A percentile compares a stretch with the other conserved stretches of the same genome.
Conservation (phyloP, 2,329 filamentous ascomycete genomes). For the Colletotrichum siamense region DNA sequence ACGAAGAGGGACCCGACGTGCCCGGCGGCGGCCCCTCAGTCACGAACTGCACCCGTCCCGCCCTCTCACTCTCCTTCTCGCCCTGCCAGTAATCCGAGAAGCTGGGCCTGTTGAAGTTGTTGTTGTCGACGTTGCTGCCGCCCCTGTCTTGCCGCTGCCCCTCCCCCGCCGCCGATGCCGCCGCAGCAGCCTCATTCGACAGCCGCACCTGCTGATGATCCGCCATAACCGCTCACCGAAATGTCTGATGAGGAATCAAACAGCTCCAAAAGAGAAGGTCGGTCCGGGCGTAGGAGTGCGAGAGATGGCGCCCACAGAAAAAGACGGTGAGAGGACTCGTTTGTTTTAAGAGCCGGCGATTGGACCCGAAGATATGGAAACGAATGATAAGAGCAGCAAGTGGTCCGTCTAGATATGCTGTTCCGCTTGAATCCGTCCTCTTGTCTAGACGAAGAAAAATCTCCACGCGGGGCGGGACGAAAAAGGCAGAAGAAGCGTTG, state of each 20-base stretch:
- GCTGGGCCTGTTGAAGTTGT: conserved; percentile 40
- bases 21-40: conserved; percentile 29
- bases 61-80: conserved; percentile 41
- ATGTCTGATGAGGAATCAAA: background rate
- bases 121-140: background rate
- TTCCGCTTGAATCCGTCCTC: background rate
- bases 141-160: background rate
- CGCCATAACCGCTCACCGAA: background rate
- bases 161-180: background rate
- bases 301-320: background rate
- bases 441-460: background rate
- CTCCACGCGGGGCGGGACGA: background rate
- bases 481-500: background rate
- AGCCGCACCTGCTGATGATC: conserved; percentile 6
- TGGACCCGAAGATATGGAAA: background rate
- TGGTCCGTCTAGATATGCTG: background rate
- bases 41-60: conserved; percentile 40
- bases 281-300: background rate
- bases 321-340: background rate
- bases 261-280: background rate
- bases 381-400: background rate
- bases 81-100: conserved; percentile 54
- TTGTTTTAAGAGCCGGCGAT: background rate
- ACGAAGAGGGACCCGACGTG: conserved; percentile 10
- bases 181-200: background rate